Evolutionary conservation across 495 filamentous ascomycete species (phyloP).

Genomic region (Penicillium herquei): DNA sequence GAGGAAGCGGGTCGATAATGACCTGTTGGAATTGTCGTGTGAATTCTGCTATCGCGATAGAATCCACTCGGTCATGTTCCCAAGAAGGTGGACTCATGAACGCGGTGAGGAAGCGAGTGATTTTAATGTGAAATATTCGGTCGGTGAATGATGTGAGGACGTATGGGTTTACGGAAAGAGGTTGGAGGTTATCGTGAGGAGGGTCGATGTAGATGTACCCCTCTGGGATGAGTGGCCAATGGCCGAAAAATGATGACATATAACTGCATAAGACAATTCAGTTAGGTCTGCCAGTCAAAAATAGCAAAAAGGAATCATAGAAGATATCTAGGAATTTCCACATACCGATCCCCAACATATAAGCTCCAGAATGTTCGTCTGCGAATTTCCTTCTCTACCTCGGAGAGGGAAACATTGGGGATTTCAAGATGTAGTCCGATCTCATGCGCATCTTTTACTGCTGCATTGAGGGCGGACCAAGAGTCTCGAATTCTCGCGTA

Average conservation of each 20-base stretch:
- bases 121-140: slow-evolving; percentile 17
- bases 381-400: slow-evolving; percentile 20
- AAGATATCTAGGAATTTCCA: background rate
- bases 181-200: slow-evolving; percentile 13
- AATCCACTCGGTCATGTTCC: slow-evolving; percentile 11
- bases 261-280: slow-evolving; percentile 4
- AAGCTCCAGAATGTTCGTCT: slow-evolving; percentile 19
- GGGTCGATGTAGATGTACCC: slow-evolving; percentile 20
- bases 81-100: slow-evolving; percentile 23
- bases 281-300: background rate
- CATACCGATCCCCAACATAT: slow-evolving; percentile 21
- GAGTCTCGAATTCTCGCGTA: slow-evolving; percentile 13
- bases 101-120: slow-evolving; percentile 15
- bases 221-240: slow-evolving; percentile 23
- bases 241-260: slow-evolving; percentile 16
- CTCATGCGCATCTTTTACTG: slow-evolving; percentile 20
- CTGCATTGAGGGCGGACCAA: slow-evolving; percentile 15
- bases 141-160: slow-evolving; percentile 18
- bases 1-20: slow-evolving; percentile 16
- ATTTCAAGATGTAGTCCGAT: slow-evolving; percentile 17
- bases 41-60: slow-evolving; percentile 14
- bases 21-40: slow-evolving; percentile 17
- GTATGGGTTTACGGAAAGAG: slow-evolving; percentile 6
- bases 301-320: background rate
- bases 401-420: slow-evolving; percentile 8